A percentile compares a stretch with the other conserved stretches of the same genome.
phyloP scores from a whole-genome alignment of 2,329 filamentous ascomycete genomes.

The Botrytis fragariae region DNA sequence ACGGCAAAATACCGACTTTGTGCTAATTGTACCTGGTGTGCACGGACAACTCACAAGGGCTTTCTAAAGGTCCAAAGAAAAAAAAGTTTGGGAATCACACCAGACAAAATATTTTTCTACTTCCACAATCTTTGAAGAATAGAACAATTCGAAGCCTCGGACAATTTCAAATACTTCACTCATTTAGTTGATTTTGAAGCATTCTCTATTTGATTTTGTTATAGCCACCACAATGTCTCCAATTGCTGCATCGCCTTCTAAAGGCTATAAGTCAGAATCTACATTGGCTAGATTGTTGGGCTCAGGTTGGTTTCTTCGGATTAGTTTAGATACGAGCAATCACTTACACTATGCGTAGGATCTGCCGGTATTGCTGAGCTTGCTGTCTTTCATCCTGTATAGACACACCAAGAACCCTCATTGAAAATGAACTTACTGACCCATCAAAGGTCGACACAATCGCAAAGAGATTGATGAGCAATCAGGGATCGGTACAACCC shows the following conservation, averaged over 20 bases:
- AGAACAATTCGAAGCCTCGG: slow-evolving; percentile 1
- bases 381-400: slow-evolving; percentile 86
- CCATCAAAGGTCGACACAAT: slow-evolving; percentile 83
- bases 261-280: slow-evolving; percentile 79
- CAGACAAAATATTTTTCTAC: slow-evolving; percentile 16
- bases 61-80: slow-evolving; percentile 3
- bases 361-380: slow-evolving; percentile 91
- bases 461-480: slow-evolving; percentile 98
- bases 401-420: slow-evolving; percentile 29
- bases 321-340: slow-evolving; percentile 3
- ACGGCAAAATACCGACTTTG: neutral
- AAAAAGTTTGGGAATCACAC: slow-evolving; percentile 17
- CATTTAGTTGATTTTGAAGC: slow-evolving; percentile 19
- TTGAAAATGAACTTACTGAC: slow-evolving; percentile 31
- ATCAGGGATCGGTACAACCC: slow-evolving; percentile 68
- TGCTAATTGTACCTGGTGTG: slow-evolving; percentile 1
- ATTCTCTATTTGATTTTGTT: neutral
- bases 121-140: slow-evolving; percentile 13
- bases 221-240: slow-evolving; percentile 27
- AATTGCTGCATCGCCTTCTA: slow-evolving; percentile 40
- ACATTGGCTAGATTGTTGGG: slow-evolving; percentile 83
- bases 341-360: slow-evolving; percentile 52
- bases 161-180: slow-evolving; percentile 8
- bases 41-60: slow-evolving; percentile 15
- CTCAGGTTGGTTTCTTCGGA: slow-evolving; percentile 62